Base-by-base conservation (phyloP, 2,329 filamentous ascomycete genomes). In the Diaporthe capsici region DNA sequence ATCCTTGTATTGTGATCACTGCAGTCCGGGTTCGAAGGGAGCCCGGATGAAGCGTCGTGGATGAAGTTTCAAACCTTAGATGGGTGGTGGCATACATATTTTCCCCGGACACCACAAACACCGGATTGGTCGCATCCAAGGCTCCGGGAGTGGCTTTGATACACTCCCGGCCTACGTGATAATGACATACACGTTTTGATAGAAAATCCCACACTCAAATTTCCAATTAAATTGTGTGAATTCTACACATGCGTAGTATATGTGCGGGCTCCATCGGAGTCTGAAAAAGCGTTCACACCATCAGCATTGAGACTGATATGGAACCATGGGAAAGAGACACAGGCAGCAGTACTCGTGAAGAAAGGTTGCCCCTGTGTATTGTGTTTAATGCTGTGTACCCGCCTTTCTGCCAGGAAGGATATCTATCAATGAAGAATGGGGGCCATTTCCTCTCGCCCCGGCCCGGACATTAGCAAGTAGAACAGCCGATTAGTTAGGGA, bases 331-430 rank as follows among this genome's bases (percentile, higher is more conserved):
- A 17, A 53, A 49, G 2, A 25, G 28, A 53, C 1, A 17, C 4
- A 10, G 3, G 5, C 37, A 60, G 15, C 20, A 17, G 12, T 22
- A 12, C 28, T 49, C 39, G 10, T 15, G 20, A 17, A 51, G 22
- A 51, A 42, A 70, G 34, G n/a, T 20, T 49, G 49, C 31, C 63
- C 61, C 13, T 55, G 22, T 55, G 49, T 55, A 42, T 55, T 55
- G 17, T 70, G 10, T 42, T 8, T 34, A 70, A 9, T 70, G 31
- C 65, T 15, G 34, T n/a, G n/a, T 55, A n/a, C 37, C 34, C 17
- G 2, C 5, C 15, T 22, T 28, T 51, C 49, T 42, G 25, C 49
- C 12, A 25, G 34, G n/a, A 28, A 42, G 34, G 22, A 20, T 55
- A 55, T 55, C 51, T 31, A 22, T 15, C 34, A 70, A 55, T 55